Conservation (phyloP, 2,329 filamentous ascomycete species). For the Alternaria gaisen region DNA sequence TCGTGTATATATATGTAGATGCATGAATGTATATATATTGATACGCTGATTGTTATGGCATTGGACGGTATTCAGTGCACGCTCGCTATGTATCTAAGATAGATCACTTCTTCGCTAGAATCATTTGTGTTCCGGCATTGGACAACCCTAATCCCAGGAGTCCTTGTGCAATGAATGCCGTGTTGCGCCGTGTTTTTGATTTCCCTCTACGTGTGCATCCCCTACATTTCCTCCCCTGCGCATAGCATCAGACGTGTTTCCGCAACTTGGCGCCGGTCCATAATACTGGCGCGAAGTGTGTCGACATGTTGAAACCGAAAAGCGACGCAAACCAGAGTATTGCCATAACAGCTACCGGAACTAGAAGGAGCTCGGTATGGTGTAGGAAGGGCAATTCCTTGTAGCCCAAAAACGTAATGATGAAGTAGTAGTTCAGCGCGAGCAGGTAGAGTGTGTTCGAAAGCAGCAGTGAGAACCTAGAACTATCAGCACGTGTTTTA, state of each 20-base stretch:
- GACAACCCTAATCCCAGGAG: neutral
- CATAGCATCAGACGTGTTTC: constrained; percentile 45
- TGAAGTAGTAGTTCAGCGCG: constrained; percentile 71
- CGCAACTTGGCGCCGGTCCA: constrained; percentile 59
- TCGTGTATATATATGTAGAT: constrained; percentile 1
- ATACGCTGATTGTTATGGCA: neutral
- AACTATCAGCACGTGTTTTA: constrained; percentile 1
- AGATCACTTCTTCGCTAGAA: neutral
- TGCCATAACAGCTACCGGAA: constrained; percentile 67
- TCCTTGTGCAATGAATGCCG: neutral
- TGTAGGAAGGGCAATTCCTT: constrained; percentile 73
- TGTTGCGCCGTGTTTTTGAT: neutral
- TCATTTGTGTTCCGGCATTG: neutral
- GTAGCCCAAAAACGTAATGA: constrained; percentile 74
- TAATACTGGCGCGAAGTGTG: constrained; percentile 60
- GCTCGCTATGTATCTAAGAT: neutral
- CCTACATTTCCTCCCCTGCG: neutral
- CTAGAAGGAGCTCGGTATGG: constrained; percentile 71
- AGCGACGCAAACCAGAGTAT: constrained; percentile 66
- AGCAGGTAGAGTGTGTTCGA: constrained; percentile 73
- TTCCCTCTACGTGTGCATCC: neutral
- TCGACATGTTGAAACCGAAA: constrained; percentile 62
- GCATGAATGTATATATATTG: neutral
- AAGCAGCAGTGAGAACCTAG: constrained; percentile 64
- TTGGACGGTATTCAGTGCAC: neutral